These are phyloP conservation scores for Naganishia antarctica DNA, from an alignment of 768 basidiomycete genomes.

Conservation along the genomic window DNA sequence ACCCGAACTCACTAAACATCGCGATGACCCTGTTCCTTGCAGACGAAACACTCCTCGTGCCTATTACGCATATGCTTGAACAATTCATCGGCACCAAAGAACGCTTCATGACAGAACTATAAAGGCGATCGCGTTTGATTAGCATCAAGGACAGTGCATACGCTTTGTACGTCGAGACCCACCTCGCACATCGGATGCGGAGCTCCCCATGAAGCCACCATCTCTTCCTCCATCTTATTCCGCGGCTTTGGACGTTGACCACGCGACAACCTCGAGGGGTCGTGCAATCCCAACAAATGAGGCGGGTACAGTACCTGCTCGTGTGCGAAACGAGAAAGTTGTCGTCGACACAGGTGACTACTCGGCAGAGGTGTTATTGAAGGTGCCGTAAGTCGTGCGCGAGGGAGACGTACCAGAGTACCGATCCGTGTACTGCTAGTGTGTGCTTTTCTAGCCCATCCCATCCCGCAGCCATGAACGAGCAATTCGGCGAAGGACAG, in stretches of 20 bases:
- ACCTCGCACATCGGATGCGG: constrained; percentile 51
- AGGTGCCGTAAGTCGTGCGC: too few relatives aligned
- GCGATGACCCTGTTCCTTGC: constrained; percentile 70
- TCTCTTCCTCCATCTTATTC: constrained; percentile 41
- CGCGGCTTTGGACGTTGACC: constrained; percentile 42
- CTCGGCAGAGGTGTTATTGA: neutral
- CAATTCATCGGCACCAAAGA: constrained; percentile 89
- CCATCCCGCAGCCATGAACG: constrained; percentile 81
- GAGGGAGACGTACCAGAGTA: constrained; percentile 62
- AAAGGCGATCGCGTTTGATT: neutral
- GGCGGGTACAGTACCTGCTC: constrained; percentile 81
- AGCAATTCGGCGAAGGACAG: constrained; percentile 79
- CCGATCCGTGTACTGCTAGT: constrained; percentile 65
- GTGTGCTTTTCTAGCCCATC: constrained; percentile 80
- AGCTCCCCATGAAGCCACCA: constrained; percentile 45
- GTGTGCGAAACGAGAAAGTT: constrained; percentile 91
- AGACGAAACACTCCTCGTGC: constrained; percentile 96
- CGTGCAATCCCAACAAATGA: constrained; percentile 62
- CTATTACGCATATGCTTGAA: constrained; percentile 84
- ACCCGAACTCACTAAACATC: constrained; percentile 72
- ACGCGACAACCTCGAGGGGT: constrained; percentile 61
- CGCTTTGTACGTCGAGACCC: constrained; percentile 10
- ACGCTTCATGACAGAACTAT: constrained; percentile 85
- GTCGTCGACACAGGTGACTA: constrained; percentile 79
- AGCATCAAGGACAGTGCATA: neutral